Conservation (phyloP, 2,329 filamentous ascomycete species). For the Verticillium dahliae region DNA sequence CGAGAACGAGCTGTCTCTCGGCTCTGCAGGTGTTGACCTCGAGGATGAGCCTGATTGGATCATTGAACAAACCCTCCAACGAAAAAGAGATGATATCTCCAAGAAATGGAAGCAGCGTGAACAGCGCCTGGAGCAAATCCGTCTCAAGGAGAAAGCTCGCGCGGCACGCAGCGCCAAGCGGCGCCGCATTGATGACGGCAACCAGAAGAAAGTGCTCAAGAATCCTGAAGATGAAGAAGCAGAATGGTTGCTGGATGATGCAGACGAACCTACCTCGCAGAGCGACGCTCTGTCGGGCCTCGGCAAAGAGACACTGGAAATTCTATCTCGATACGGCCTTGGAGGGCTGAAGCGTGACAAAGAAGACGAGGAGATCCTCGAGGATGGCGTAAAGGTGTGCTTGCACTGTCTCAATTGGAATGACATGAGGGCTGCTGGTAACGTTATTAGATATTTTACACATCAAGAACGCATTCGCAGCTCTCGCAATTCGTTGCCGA, state of each 20-base stretch:
- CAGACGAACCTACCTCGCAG: constrained; percentile 40
- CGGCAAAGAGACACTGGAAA: constrained; percentile 67
- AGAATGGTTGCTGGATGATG: constrained; percentile 68
- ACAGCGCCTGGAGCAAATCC: constrained; percentile 57
- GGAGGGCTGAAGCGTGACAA: constrained; percentile 25
- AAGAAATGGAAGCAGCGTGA: constrained; percentile 68
- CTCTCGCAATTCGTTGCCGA: constrained; percentile 83
- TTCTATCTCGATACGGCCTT: constrained; percentile 62
- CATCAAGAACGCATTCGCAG: constrained; percentile 88
- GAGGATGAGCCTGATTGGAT: constrained; percentile 81
- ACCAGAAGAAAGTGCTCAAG: constrained; percentile 10
- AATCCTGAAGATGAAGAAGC: constrained; percentile 48
- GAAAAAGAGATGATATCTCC: constrained; percentile 60
- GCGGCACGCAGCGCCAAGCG: constrained; percentile 44
- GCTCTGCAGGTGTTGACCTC: constrained; percentile 32
- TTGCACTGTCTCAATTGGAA: neutral
- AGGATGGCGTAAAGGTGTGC: constrained; percentile 62
- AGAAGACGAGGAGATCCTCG: constrained; percentile 37
- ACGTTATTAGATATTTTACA: constrained; percentile 67
- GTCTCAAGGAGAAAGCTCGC: constrained; percentile 54
- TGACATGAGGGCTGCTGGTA: constrained; percentile 15
- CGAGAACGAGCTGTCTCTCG: constrained; percentile 46
- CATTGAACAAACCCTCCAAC: constrained; percentile 64
- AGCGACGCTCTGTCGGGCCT: constrained; percentile 45
- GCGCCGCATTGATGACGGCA: constrained; percentile 32